Evolutionary conservation across 2,329 filamentous ascomycete genomes (phyloP).

Genomic region (Alternaria sp.): DNA sequence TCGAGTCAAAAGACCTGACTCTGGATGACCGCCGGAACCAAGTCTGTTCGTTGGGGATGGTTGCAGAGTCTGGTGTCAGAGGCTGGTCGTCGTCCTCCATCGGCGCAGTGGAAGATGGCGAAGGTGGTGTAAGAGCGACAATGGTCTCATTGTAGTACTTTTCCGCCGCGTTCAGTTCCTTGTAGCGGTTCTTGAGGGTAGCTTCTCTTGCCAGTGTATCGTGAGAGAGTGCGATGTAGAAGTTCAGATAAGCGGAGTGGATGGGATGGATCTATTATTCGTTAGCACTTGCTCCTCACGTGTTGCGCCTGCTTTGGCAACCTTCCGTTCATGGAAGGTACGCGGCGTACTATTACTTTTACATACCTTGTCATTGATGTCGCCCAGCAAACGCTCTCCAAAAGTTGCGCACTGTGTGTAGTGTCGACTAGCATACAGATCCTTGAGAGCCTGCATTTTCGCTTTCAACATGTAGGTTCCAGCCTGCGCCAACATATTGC

Average conservation of each 20-base stretch:
- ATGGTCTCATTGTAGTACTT: conserved; percentile 44
- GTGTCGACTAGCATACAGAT: conserved; percentile 41
- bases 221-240: conserved; percentile 47
- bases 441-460: conserved; percentile 37
- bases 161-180: conserved; percentile 43
- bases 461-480: conserved; percentile 29
- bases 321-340: not conserved
- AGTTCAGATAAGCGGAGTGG: conserved; percentile 43
- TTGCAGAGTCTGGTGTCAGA: conserved; percentile 24
- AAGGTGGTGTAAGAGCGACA: conserved; percentile 19
- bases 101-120: conserved; percentile 8
- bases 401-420: conserved; percentile 45
- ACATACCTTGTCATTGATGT: conserved; percentile 31
- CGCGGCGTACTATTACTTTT: not conserved
- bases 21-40: conserved; percentile 22
- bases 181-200: conserved; percentile 35
- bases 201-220: conserved; percentile 46
- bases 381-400: conserved; percentile 30
- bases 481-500: conserved; percentile 21
- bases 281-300: not conserved
- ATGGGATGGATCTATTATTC: conserved; percentile 41
- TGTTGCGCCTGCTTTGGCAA: not conserved
- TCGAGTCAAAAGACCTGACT: conserved; percentile 29
- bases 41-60: conserved; percentile 17
- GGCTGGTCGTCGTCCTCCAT: conserved; percentile 23